Percentiles rank a stretch among this genome's conserved stretches.
Evolutionary conservation across 1,284 basidiomycete species (phyloP).

Genomic region (Sutorius eximius): DNA sequence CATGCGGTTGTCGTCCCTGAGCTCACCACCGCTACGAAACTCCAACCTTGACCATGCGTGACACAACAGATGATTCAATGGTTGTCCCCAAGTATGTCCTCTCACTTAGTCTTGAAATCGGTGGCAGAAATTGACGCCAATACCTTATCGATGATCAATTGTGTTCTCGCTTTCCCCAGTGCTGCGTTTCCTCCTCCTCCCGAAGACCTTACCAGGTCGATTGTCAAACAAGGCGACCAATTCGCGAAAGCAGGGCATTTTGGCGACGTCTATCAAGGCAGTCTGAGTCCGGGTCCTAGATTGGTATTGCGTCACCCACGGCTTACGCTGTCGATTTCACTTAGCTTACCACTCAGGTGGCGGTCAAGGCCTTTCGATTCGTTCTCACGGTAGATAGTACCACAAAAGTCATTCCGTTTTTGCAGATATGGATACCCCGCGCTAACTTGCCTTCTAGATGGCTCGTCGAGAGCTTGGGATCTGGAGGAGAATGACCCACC

Average conservation of each 20-base stretch:
- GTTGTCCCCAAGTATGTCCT: neutral
- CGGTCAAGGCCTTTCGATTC: constrained; percentile 9
- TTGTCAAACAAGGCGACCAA: neutral
- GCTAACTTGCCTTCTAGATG: constrained; percentile 3
- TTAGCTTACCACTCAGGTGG: neutral
- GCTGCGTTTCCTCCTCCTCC: neutral
- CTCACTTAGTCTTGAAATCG: neutral
- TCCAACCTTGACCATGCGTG: neutral
- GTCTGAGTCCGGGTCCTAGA: neutral
- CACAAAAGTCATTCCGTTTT: neutral
- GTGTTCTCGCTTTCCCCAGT: neutral
- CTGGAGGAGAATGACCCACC: constrained; percentile 3
- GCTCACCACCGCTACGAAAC: neutral
- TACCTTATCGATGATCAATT: neutral
- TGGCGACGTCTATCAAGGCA: constrained; percentile 3
- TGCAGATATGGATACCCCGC: neutral
- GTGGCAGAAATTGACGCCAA: neutral
- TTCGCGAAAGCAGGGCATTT: constrained; percentile 1
- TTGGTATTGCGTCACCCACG: neutral
- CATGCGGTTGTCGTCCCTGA: neutral
- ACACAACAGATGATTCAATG: neutral
- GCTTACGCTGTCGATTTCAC: neutral
- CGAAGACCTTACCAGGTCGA: neutral
- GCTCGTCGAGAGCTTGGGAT: constrained; percentile 9
- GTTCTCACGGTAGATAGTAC: neutral